Percentiles rank a stretch among this genome's conserved stretches.
These are phyloP conservation scores for Domatiomyces catenatus DNA, from an alignment of 2,329 filamentous ascomycete genomes.

Conservation along the genomic window DNA sequence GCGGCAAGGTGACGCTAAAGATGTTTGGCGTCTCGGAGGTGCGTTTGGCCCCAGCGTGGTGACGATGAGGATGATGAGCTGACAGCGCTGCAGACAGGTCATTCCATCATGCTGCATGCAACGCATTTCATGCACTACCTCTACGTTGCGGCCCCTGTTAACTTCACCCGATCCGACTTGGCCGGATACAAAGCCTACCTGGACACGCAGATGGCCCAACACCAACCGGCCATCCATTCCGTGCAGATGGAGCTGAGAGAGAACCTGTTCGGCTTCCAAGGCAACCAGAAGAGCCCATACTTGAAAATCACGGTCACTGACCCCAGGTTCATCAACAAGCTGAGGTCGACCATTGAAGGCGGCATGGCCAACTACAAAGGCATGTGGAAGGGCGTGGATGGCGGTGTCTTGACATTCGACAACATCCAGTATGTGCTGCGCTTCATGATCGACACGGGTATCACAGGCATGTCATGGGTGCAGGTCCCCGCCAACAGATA, in stretches of 20 bases:
- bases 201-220: slow-evolving; percentile 60
- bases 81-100: slow-evolving; percentile 40
- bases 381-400: slow-evolving; percentile 59
- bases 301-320: slow-evolving; percentile 87
- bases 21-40: slow-evolving; percentile 84
- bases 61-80: neutral
- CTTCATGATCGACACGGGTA: slow-evolving; percentile 95
- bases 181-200: slow-evolving; percentile 63
- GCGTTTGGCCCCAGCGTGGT: slow-evolving; percentile 10
- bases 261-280: slow-evolving; percentile 87
- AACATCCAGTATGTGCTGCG: slow-evolving; percentile 87
- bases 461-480: slow-evolving; percentile 95
- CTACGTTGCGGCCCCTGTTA: slow-evolving; percentile 74
- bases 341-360: slow-evolving; percentile 60
- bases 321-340: slow-evolving; percentile 63
- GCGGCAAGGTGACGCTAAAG: slow-evolving; percentile 65
- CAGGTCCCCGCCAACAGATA: slow-evolving; percentile 65
- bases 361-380: slow-evolving; percentile 77
- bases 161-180: slow-evolving; percentile 66
- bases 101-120: slow-evolving; percentile 89
- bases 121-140: slow-evolving; percentile 94
- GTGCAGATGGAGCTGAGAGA: slow-evolving; percentile 72
- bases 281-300: slow-evolving; percentile 80
- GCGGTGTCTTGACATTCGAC: slow-evolving; percentile 78
- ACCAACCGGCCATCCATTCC: slow-evolving; percentile 59